phyloP scores from a whole-genome alignment of 2,329 filamentous ascomycete species.

The Pseudogymnoascus pannorum region DNA sequence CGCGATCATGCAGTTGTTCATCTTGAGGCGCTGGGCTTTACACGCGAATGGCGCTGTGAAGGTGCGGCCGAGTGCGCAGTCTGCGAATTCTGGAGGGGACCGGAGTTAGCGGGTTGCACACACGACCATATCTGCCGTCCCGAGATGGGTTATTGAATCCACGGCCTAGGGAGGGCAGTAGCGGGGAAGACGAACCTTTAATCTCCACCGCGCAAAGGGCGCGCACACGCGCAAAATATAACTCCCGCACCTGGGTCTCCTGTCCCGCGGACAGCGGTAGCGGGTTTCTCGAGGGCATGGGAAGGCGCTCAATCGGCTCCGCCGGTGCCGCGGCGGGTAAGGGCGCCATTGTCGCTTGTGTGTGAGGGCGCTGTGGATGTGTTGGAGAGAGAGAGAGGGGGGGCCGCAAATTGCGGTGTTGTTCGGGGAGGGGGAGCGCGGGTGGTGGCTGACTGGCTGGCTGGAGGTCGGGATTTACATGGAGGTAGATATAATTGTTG shows the following conservation, averaged over 20 bases:
- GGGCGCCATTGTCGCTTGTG: constrained; percentile 24
- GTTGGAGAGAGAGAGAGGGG: not conserved
- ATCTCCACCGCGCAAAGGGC: constrained; percentile 70
- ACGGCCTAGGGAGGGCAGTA: constrained; percentile 3
- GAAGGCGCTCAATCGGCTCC: constrained; percentile 25
- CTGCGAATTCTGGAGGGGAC: constrained; percentile 66
- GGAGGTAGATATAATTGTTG: not conserved
- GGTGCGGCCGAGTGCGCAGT: constrained; percentile 79
- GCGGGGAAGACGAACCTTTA: constrained; percentile 49
- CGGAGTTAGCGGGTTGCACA: not conserved
- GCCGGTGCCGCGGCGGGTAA: constrained; percentile 13
- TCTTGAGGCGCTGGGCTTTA: constrained; percentile 66
- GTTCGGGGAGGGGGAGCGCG: not conserved
- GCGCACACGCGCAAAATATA: constrained; percentile 75
- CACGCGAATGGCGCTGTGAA: constrained; percentile 84
- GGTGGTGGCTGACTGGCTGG: not conserved
- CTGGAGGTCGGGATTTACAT: constrained; percentile 3
- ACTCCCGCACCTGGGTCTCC: constrained; percentile 71
- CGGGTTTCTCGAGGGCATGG: constrained; percentile 61
- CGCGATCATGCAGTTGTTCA: constrained; percentile 90
- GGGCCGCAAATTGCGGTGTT: not conserved
- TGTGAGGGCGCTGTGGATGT: not conserved
- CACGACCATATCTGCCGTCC: not conserved
- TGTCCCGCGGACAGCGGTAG: constrained; percentile 75
- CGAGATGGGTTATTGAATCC: no score